phyloP scores from a whole-genome alignment of 805 yeast genomes.

The Torulaspora maleeae region DNA sequence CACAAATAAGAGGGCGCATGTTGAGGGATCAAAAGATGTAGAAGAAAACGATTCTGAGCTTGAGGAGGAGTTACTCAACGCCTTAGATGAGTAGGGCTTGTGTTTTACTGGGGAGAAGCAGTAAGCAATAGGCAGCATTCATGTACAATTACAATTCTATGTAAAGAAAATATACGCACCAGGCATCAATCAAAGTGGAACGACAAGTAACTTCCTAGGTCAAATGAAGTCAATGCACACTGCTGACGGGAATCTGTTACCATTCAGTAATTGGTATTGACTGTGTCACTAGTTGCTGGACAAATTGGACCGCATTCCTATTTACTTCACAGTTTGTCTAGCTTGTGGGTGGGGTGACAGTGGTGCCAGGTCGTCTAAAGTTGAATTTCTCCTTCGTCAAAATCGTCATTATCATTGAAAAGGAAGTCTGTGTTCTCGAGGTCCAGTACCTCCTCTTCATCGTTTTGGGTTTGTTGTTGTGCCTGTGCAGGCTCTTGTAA shows the following conservation, averaged over 20 bases:
- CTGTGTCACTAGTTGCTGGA: too few species aligned
- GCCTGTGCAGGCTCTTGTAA: not conserved
- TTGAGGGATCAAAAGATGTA: conserved; percentile 9
- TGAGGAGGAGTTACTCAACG: conserved; percentile 32
- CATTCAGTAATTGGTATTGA: too few species aligned
- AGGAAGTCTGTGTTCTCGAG: not conserved
- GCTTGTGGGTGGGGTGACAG: not conserved
- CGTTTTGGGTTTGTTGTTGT: not conserved
- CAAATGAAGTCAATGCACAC: too few species aligned
- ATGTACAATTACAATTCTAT: not conserved
- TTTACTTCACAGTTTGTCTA: not conserved
- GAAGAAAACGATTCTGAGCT: conserved; percentile 29
- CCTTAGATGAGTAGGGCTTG: conserved; percentile 19
- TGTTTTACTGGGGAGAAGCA: not conserved
- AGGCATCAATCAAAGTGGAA: not conserved
- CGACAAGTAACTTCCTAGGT: too few species aligned
- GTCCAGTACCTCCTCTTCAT: not conserved
- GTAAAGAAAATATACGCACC: not conserved
- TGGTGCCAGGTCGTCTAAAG: not conserved
- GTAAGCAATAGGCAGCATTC: not conserved
- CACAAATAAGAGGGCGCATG: conserved; percentile 5
- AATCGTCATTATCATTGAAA: not conserved
- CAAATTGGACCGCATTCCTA: too few species aligned
- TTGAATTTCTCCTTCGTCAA: not conserved
- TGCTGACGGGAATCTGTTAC: too few species aligned